Evolutionary conservation across 1,284 basidiomycete species (phyloP).

Genomic region (Pholiota adiposa): DNA sequence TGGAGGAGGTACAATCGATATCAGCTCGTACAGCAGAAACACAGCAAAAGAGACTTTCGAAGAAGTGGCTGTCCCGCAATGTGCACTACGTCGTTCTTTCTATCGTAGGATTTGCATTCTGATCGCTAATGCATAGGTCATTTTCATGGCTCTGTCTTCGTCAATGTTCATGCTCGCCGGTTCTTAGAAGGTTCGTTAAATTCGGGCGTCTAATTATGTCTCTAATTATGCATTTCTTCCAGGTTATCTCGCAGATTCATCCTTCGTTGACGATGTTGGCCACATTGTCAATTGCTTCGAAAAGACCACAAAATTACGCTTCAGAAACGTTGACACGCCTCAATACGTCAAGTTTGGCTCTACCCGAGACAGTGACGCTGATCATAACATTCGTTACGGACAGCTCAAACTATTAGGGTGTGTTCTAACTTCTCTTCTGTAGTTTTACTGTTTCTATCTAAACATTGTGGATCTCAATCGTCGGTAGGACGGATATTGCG

Average conservation of each 20-base stretch:
- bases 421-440: background rate
- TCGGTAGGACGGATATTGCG: constrained; percentile 29
- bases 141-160: constrained; percentile 40
- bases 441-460: background rate
- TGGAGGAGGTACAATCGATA: constrained; percentile 52
- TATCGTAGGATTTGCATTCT: background rate
- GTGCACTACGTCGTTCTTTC: constrained; percentile 24
- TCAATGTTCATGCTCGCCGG: constrained; percentile 27
- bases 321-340: constrained; percentile 41
- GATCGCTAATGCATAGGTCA: constrained; percentile 28
- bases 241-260: constrained; percentile 34
- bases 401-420: constrained; percentile 42
- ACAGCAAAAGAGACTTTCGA: constrained; percentile 25
- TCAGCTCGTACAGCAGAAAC: constrained; percentile 48
- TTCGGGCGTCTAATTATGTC: constrained; percentile 27
- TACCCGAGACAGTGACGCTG: constrained; percentile 44
- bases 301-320: constrained; percentile 50
- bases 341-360: constrained; percentile 52
- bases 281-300: constrained; percentile 51
- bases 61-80: constrained; percentile 36
- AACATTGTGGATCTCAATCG: background rate
- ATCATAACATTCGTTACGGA: constrained; percentile 39
- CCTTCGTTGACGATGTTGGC: constrained; percentile 39
- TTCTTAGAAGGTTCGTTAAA: constrained; percentile 33
- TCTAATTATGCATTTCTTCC: constrained; percentile 26